Evolutionary conservation across 1,139 yeast genomes (phyloP).

Genomic region (Protomyces lactucae-debilis): DNA sequence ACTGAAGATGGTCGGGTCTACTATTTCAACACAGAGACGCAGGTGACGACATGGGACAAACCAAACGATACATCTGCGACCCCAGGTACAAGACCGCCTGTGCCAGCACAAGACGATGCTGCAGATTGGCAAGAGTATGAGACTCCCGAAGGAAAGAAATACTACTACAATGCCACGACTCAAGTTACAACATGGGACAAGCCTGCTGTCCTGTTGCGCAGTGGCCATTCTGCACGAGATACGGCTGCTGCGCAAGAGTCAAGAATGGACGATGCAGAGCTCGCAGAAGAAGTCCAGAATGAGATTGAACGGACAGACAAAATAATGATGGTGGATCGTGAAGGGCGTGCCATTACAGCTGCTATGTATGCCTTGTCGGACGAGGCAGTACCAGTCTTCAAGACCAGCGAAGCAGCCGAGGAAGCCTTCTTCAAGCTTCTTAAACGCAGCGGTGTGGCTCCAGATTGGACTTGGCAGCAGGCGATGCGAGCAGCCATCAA

Average conservation of each 20-base stretch:
- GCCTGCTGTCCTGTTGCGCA: conserved; percentile 43
- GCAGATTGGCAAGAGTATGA: conserved; percentile 58
- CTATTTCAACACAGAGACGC: conserved; percentile 62
- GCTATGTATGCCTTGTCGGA: conserved; percentile 24
- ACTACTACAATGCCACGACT: conserved; percentile 64
- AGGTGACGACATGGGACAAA: conserved; percentile 75
- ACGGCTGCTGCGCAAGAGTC: neutral
- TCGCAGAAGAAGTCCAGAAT: conserved; percentile 1
- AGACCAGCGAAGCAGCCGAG: conserved; percentile 42
- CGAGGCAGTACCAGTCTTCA: conserved; percentile 20
- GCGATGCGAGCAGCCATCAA: conserved; percentile 58
- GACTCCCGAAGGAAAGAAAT: conserved; percentile 65
- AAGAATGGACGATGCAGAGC: neutral
- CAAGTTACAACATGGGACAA: conserved; percentile 76
- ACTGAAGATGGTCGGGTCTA: conserved; percentile 67
- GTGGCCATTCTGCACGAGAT: conserved; percentile 8
- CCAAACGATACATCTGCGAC: conserved; percentile 50
- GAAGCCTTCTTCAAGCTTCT: conserved; percentile 52
- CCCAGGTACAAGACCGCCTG: conserved; percentile 35
- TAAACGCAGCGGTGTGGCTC: conserved; percentile 53
- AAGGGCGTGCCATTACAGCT: conserved; percentile 20
- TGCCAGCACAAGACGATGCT: conserved; percentile 31
- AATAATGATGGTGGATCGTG: conserved; percentile 8
- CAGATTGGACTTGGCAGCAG: conserved; percentile 69
- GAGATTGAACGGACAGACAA: conserved; percentile 9